Percentiles rank a stretch among this genome's conserved stretches.
Evolutionary conservation across 2,329 filamentous ascomycete genomes (phyloP).

Genomic region (Pseudocercospora vitis): DNA sequence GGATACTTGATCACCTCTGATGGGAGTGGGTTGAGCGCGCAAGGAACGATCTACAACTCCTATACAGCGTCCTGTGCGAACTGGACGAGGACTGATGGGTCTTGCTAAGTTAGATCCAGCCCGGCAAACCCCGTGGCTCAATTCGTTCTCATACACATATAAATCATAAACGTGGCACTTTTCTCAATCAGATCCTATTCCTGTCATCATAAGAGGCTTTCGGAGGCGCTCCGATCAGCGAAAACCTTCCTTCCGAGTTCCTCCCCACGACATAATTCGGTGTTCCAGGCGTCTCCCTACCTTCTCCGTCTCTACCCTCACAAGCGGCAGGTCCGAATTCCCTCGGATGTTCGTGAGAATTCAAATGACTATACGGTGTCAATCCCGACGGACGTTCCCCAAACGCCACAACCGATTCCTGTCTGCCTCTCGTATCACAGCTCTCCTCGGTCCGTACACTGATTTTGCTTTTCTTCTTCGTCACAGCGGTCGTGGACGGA

Average conservation of each 20-base stretch:
- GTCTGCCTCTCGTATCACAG: background rate
- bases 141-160: too few species aligned
- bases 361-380: conserved; percentile 3
- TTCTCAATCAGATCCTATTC: background rate
- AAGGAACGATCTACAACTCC: conserved; percentile 29
- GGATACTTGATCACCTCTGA: conserved; percentile 32
- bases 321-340: conserved; percentile 2
- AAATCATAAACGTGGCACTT: too few species aligned
- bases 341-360: background rate
- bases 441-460: background rate
- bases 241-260: conserved; percentile 1
- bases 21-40: conserved; percentile 26
- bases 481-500: too few species aligned
- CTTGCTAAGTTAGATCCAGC: background rate
- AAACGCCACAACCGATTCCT: background rate
- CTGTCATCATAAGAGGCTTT: background rate
- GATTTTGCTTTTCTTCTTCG: background rate
- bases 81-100: conserved; percentile 12
- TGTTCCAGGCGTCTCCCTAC: conserved; percentile 1
- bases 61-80: conserved; percentile 24
- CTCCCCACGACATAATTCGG: background rate
- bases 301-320: conserved; percentile 3
- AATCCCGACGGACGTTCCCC: background rate
- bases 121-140: too few species aligned
- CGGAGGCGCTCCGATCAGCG: background rate